A percentile compares a stretch with the other conserved stretches of the same genome.
Conservation (phyloP, 148 eudicot species). For the Persicaria maculosa region DNA sequence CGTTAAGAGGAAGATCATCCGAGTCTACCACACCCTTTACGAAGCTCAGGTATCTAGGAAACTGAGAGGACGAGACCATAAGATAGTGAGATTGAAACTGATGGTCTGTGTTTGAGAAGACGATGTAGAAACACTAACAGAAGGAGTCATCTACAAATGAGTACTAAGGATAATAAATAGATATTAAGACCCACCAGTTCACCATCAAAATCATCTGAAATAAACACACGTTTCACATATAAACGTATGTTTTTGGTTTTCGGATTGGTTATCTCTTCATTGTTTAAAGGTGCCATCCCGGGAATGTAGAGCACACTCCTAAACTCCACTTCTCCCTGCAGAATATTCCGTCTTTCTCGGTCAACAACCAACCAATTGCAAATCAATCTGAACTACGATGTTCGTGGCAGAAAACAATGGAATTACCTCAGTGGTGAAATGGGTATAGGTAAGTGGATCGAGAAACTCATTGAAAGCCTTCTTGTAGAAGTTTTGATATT, state of each 20-base stretch:
- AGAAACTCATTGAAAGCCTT: constrained; percentile 89
- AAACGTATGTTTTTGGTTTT: constrained; percentile 87
- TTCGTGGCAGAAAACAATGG: neutral
- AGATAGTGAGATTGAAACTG: neutral
- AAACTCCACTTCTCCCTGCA: constrained; percentile 98
- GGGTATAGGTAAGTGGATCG: constrained; percentile 82
- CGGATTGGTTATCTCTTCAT: constrained; percentile 64
- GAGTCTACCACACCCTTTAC: constrained; percentile 99
- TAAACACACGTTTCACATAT: constrained; percentile 87
- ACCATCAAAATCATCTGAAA: constrained; percentile 98
- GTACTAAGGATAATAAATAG: constrained; percentile 7
- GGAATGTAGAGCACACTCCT: constrained; percentile 90
- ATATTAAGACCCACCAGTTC: constrained; percentile 63
- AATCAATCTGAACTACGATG: neutral
- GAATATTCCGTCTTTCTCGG: constrained; percentile 1
- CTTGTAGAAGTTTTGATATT: constrained; percentile 88
- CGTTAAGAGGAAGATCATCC: constrained; percentile 93
- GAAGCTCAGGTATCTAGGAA: constrained; percentile 94
- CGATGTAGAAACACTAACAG: neutral
- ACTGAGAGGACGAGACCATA: constrained; percentile 33
- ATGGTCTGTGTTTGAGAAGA: neutral
- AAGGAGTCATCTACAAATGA: neutral
- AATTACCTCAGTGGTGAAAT: constrained; percentile 91
- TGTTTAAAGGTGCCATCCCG: constrained; percentile 81
- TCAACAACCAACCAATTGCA: neutral